Conservation (phyloP, 768 basidiomycete genomes). For the Pulveroboletus frians region DNA sequence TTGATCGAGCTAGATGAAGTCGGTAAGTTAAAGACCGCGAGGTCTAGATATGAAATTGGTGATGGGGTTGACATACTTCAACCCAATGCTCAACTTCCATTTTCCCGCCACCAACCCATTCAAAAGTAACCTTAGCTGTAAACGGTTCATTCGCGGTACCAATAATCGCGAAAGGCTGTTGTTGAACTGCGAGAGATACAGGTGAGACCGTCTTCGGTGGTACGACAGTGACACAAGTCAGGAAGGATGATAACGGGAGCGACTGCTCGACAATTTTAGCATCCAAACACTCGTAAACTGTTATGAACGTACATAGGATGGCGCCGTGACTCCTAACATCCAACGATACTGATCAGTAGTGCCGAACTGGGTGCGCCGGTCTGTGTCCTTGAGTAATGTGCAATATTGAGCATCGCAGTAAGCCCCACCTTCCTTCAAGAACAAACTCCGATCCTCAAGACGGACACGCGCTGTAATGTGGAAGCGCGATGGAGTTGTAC, state of each 20-base stretch:
- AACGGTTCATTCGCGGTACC: conserved; percentile 35
- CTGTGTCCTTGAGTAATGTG: conserved; percentile 23
- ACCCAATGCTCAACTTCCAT: conserved; percentile 40
- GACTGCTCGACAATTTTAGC: conserved; percentile 15
- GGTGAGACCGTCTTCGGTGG: conserved; percentile 31
- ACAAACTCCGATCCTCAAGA: conserved; percentile 42
- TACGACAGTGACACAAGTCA: conserved; percentile 37
- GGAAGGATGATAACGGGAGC: conserved; percentile 26
- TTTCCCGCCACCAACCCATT: conserved; percentile 30
- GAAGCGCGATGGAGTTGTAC: conserved; percentile 35
- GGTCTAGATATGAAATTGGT: neutral
- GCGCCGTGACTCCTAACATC: conserved; percentile 41
- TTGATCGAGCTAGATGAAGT: conserved; percentile 38
- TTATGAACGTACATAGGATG: conserved; percentile 40
- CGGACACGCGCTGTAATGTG: conserved; percentile 42
- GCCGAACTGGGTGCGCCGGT: conserved; percentile 25
- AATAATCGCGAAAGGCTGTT: conserved; percentile 38
- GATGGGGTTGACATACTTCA: conserved; percentile 32
- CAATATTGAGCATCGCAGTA: neutral
- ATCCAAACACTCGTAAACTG: neutral
- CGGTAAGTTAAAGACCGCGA: neutral
- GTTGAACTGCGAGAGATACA: conserved; percentile 26
- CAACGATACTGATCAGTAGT: conserved; percentile 41
- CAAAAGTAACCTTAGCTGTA: conserved; percentile 21
- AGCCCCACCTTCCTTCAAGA: conserved; percentile 36